Evolutionary conservation across 164 flowering plant species (phyloP), one percentile per base, ranked within the genome.

Genomic region (Magnolia officinalis): DNA sequence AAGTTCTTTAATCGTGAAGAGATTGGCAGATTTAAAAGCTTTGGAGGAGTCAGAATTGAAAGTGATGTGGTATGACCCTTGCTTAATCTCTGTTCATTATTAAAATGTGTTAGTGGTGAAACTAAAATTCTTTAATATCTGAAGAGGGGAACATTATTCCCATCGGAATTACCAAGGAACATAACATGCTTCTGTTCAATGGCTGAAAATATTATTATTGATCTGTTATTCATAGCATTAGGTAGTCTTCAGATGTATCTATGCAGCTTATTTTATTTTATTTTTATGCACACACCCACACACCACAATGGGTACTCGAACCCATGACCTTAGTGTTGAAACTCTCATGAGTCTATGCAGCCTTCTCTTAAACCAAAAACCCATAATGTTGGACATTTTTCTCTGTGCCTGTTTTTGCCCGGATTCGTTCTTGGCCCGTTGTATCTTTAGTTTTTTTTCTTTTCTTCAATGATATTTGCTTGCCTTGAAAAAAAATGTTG

Each of bases 41-140:
- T 90, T 78, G 98, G 97, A 51, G 98, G 98, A 63, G 95, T 95
- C 79, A 89, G 98, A 78, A 95, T 95, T 72, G 98, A 95, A 86
- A 95, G 98, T 79, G 95, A 92, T 82, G 83, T 95, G 98, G 98
- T 94, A 89, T 55, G 75, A 55, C 14, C 24, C 20, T 37, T 37
- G 20, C 13, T 31, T 18, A 49, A 70, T 55, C 18, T 13, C 61
- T 55, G 61, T 11, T 55, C 11, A 55, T 55, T 16, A 55, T 8
- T 55, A 11, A 11, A 11, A 11, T 11, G 13, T 11, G 13, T 11
- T 55, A 16, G 61, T 13, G 2, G 61, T 16, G 13, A 11, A 55
- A 55, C 61, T 55, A 16, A 11, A 11, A 55, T 55, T 37, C 45
- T 11, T 55, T 55, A 55, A 55, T 55, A 11, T 55, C 61, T 55